These are phyloP conservation scores for Phytophthora fragariae DNA, from an alignment of 352 stramenopile genomes.

Conservation along the genomic window DNA sequence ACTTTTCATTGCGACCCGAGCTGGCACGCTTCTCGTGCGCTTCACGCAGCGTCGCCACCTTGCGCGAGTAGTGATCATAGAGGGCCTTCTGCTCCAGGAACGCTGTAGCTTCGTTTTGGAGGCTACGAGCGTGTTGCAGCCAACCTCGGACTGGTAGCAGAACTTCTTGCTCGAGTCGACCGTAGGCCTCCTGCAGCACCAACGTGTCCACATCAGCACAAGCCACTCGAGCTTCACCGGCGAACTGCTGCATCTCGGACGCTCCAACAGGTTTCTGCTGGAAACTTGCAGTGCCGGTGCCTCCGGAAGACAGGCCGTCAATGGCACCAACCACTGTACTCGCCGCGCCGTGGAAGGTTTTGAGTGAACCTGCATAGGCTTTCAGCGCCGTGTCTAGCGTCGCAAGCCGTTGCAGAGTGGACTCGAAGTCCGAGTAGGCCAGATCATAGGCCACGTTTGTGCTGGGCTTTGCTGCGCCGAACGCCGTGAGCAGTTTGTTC, in stretches of 20 bases:
- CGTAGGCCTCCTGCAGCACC: slow-evolving; percentile 56
- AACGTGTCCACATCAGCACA: slow-evolving; percentile 71
- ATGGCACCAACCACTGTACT: slow-evolving; percentile 65
- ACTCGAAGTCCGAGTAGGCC: slow-evolving; percentile 69
- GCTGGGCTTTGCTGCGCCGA: slow-evolving; percentile 77
- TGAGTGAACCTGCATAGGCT: slow-evolving; percentile 65
- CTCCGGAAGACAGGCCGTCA: slow-evolving; percentile 50
- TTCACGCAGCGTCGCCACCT: slow-evolving; percentile 72
- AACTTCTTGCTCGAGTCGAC: slow-evolving; percentile 69
- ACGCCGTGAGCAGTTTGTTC: slow-evolving; percentile 80
- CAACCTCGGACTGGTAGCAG: slow-evolving; percentile 64
- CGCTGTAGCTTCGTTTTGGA: slow-evolving; percentile 57
- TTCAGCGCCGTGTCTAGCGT: slow-evolving; percentile 63
- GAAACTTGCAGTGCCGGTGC: slow-evolving; percentile 25
- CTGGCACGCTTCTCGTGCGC: slow-evolving; percentile 64
- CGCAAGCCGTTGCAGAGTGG: slow-evolving; percentile 51
- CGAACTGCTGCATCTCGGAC: slow-evolving; percentile 70
- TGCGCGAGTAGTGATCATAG: slow-evolving; percentile 86
- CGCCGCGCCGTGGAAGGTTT: slow-evolving; percentile 64
- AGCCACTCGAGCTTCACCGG: slow-evolving; percentile 61
- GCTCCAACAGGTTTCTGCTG: slow-evolving; percentile 45
- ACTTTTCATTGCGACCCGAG: slow-evolving; percentile 66
- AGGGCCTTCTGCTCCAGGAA: slow-evolving; percentile 75
- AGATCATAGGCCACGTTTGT: slow-evolving; percentile 83
- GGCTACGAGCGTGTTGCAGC: slow-evolving; percentile 48